Percentiles rank a stretch among this genome's conserved stretches.
Conservation (phyloP, 2,329 filamentous ascomycete species). For the Graphilbum ipis-grandicollis region DNA sequence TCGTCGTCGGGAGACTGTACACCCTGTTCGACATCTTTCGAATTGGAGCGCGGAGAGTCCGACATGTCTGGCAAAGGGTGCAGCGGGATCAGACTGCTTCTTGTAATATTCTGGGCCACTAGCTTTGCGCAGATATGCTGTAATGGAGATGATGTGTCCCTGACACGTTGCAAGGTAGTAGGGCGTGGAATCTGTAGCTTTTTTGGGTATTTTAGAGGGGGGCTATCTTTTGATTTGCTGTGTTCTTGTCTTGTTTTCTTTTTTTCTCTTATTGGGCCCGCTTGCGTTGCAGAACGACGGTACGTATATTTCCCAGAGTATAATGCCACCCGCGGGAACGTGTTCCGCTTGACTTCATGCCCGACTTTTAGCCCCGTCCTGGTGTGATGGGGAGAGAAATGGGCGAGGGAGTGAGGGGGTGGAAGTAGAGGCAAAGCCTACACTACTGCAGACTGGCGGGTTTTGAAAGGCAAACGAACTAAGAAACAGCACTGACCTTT, state of each 20-base stretch:
- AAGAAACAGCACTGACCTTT: too few species aligned
- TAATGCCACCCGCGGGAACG: too few species aligned
- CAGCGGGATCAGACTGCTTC: conserved; percentile 44
- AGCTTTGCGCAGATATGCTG: conserved; percentile 35
- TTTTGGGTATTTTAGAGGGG: too few species aligned
- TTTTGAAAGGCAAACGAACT: too few species aligned
- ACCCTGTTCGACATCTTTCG: conserved; percentile 87
- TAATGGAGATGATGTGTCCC: conserved; percentile 39
- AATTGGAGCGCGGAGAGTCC: conserved; percentile 67
- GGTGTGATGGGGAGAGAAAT: conserved; percentile 1
- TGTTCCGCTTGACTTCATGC: conserved; percentile 18
- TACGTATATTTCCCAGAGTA: not conserved
- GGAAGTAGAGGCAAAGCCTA: conserved; percentile 10
- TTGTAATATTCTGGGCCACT: conserved; percentile 36
- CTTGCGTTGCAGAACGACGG: conserved; percentile 33
- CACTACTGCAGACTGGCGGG: too few species aligned
- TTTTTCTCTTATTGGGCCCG: too few species aligned
- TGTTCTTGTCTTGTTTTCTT: too few species aligned
- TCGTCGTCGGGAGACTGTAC: conserved; percentile 88
- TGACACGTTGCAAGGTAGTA: conserved; percentile 42
- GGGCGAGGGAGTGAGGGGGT: conserved; percentile 15
- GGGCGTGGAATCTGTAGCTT: conserved; percentile 29
- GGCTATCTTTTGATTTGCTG: too few species aligned
- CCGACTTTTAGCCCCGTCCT: conserved; percentile 22
- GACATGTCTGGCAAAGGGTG: conserved; percentile 80